Evolutionary conservation across 2,329 filamentous ascomycete genomes (phyloP), one percentile per base, ranked within the genome.

Genomic region (Fusarium transvaalense): DNA sequence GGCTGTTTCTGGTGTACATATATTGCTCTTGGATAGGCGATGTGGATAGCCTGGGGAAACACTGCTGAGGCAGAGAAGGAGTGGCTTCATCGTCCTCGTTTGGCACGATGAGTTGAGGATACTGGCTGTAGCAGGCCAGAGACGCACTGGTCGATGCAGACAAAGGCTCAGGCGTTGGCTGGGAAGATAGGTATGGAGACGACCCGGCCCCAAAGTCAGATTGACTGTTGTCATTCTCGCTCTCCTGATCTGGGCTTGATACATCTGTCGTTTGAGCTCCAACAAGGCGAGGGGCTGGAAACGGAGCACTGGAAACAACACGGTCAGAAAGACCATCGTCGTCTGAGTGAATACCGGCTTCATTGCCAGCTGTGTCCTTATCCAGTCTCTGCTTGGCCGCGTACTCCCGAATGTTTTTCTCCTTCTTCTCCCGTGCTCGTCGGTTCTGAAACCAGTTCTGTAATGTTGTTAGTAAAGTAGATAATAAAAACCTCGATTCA

Each of bases 361-460:
- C 74, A n/a, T 67, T 66, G 7, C 67, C 69, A 32, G 64, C 65
- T 32, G 73, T 73, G 19, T 78, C 75, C 64, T 79, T 80, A 56
- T 81, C 78, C 21, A 76, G 59, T 60, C 74, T 75, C 53, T 81
- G 79, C 54, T 74, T 78, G 35, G 79, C 79, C 37, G 80, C 79
- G 55, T 81, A 81, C 61, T 80, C 79, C 34, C 78, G 76, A 42
- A 81, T 81, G 50, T 88, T 88, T 73, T 83, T 85, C 75, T 89
- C 86, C 74, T 89, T 88, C 83, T 89, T 89, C 66, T 87, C 86
- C 77, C 88, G 86, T 54, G 88, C 88, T 52, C 88, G 83, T 61
- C 88, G 82, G 74, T 91, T 91, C 71, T 91, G 88, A 73, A 91
- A 91, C 88, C 88, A 91, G 74, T 91, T 91, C 88, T 90, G 53